A percentile compares a stretch with the other conserved stretches of the same genome.
These are phyloP conservation scores for Coniochaeta pulveracea DNA, from an alignment of 2,329 filamentous ascomycete genomes.

Conservation along the genomic window DNA sequence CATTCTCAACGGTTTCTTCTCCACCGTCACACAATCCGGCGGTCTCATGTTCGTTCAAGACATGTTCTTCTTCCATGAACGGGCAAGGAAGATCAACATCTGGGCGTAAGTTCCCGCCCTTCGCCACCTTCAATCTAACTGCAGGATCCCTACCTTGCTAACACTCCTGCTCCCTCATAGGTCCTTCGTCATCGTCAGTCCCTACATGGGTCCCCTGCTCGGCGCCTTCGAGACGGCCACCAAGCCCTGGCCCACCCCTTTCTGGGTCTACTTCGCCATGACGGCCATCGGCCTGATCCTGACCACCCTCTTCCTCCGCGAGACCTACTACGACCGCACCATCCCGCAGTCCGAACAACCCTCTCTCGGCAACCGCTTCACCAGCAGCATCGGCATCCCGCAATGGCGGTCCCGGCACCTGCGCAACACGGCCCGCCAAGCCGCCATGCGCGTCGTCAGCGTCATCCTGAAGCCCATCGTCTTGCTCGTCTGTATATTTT, in stretches of 20 bases:
- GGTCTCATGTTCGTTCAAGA: constrained; percentile 44
- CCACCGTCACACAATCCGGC: constrained; percentile 29
- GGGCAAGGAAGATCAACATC: constrained; percentile 36
- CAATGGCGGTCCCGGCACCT: constrained; percentile 23
- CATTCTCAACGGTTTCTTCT: constrained; percentile 36
- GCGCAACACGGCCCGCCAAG: constrained; percentile 27
- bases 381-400: constrained; percentile 18
- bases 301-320: constrained; percentile 28
- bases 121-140: constrained; percentile 5
- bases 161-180: constrained; percentile 11
- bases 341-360: constrained; percentile 24
- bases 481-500: constrained; percentile 23
- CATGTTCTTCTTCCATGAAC: constrained; percentile 49
- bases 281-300: constrained; percentile 24
- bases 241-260: constrained; percentile 31
- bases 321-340: constrained; percentile 37
- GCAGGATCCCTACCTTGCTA: constrained; percentile 4
- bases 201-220: constrained; percentile 32
- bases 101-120: constrained; percentile 24
- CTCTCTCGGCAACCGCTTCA: constrained; percentile 16
- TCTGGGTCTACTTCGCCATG: constrained; percentile 33
- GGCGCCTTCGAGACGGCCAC: constrained; percentile 36
- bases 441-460: constrained; percentile 23
- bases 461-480: constrained; percentile 28
- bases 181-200: constrained; percentile 26